Evolutionary conservation across 2,329 filamentous ascomycete species (phyloP).

Genomic region (Pseudopithomyces chartarum): DNA sequence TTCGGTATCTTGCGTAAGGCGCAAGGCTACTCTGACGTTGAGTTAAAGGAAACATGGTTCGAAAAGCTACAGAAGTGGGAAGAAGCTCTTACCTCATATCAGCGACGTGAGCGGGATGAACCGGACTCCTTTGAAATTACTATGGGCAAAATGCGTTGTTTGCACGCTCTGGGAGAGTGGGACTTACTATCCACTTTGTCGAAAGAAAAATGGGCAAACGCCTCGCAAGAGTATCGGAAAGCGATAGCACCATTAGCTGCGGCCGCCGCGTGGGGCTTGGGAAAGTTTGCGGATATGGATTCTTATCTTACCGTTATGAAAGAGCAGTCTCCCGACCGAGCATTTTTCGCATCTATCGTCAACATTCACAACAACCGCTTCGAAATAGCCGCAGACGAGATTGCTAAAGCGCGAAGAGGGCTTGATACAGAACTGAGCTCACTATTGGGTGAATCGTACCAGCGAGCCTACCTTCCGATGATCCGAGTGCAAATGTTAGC

Average conservation of each 20-base stretch:
- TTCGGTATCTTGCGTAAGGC: slow-evolving; percentile 97
- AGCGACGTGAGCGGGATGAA: slow-evolving; percentile 78
- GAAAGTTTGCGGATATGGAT: slow-evolving; percentile 98
- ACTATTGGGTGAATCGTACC: slow-evolving; percentile 97
- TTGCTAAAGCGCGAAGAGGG: slow-evolving; percentile 89
- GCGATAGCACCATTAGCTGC: slow-evolving; percentile 92
- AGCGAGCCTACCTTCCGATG: slow-evolving; percentile 95
- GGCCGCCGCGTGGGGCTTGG: slow-evolving; percentile 92
- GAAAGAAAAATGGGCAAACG: slow-evolving; percentile 92
- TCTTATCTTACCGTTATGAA: slow-evolving; percentile 96
- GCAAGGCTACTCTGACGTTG: slow-evolving; percentile 93
- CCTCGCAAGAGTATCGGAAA: slow-evolving; percentile 82
- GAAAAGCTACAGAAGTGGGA: slow-evolving; percentile 99
- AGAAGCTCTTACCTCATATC: slow-evolving; percentile 90
- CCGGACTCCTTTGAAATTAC: slow-evolving; percentile 85
- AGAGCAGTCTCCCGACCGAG: slow-evolving; percentile 86
- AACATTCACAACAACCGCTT: slow-evolving; percentile 96
- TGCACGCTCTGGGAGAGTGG: slow-evolving; percentile 97
- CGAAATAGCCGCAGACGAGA: slow-evolving; percentile 83
- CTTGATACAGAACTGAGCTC: slow-evolving; percentile 95
- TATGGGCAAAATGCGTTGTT: slow-evolving; percentile 99
- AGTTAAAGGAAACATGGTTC: slow-evolving; percentile 97
- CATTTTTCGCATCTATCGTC: slow-evolving; percentile 96
- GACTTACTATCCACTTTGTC: slow-evolving; percentile 87
- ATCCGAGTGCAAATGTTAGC: slow-evolving; percentile 99